Evolutionary conservation across 805 yeast genomes (phyloP), one percentile per base, ranked within the genome.

Genomic region (Saturnispora bothae): DNA sequence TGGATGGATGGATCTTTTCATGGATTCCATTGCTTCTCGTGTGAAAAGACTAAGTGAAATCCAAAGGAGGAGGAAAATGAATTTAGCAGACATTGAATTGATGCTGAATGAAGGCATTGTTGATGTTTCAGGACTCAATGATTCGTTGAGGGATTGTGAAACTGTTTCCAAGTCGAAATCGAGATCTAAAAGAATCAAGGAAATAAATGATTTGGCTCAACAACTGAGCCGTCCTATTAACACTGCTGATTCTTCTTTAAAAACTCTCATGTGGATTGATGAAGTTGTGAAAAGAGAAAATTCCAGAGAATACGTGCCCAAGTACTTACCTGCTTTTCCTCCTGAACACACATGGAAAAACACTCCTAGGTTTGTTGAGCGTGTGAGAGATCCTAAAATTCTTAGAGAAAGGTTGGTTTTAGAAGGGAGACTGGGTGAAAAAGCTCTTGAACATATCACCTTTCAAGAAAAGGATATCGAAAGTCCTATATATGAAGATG

Each of bases 261-360:
- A 28, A 33, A 19, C 28, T 23, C 4, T 18, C 25, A 39, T 30
- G 28, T 44, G 47, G 47, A 37, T 39, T 8, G 47, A 44, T 34
- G 32, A 39, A n/a, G 18, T 44, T 13, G 25, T 41, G 27, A 32
- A 32, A 28, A 34, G 45, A 20, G 36, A 40, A n/a, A 35, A 34
- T 56, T 27, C 61, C 12, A 47, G 61, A 34, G 52, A 55, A 4
- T 73, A 73, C 42, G 68, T 83, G 6, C 94, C 94, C 0, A 52
- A 61, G 5, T 86, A 86, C 78, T 61, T 89, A 48, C 98, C 98
- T 0, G 75, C 76, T 10, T 66, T 89, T 21, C 98, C 98, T 1
- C 95, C 97, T 0, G 95, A 85, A 50, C 94, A 88, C 57, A 89
- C 97, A 0, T 89, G 81, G 54, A 76, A 74, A 56, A 71, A 77